Evolutionary conservation across 768 basidiomycete genomes (phyloP).

Genomic region (Dacryopinax spathularia): DNA sequence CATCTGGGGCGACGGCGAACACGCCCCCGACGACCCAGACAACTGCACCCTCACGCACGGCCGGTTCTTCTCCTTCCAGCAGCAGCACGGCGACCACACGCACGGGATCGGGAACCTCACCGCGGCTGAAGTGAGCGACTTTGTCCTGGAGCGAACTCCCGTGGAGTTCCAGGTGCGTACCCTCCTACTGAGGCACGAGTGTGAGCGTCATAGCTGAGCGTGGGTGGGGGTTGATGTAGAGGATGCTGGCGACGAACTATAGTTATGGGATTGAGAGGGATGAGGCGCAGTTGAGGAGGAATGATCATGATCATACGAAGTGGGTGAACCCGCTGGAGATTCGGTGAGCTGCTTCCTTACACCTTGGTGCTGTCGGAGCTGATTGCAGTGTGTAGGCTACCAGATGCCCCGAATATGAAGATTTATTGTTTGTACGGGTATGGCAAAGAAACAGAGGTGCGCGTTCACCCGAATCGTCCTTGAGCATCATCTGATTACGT

Average conservation of each 20-base stretch:
- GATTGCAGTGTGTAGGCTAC: slow-evolving; percentile 39
- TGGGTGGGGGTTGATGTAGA: slow-evolving; percentile 28
- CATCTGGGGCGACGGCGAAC: slow-evolving; percentile 64
- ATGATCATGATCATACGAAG: slow-evolving; percentile 61
- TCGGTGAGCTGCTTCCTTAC: slow-evolving; percentile 30
- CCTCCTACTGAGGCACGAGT: not conserved
- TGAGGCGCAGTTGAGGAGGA: slow-evolving; percentile 44
- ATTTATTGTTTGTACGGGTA: slow-evolving; percentile 89
- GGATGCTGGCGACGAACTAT: slow-evolving; percentile 75
- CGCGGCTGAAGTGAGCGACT: slow-evolving; percentile 52
- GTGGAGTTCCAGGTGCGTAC: slow-evolving; percentile 54
- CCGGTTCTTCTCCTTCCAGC: slow-evolving; percentile 67
- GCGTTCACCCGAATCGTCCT: slow-evolving; percentile 15
- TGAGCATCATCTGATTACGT: not conserved
- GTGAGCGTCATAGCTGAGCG: not conserved
- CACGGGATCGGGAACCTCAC: slow-evolving; percentile 50
- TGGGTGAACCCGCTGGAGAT: slow-evolving; percentile 89
- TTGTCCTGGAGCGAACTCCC: slow-evolving; percentile 75
- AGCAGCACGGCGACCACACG: slow-evolving; percentile 16
- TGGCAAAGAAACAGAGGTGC: slow-evolving; percentile 86
- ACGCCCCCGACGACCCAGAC: slow-evolving; percentile 65
- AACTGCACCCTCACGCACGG: slow-evolving; percentile 54
- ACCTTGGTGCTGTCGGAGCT: not conserved
- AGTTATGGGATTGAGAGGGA: slow-evolving; percentile 78
- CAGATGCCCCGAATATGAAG: slow-evolving; percentile 80